These are phyloP conservation scores for Blastobotrys proliferans DNA, from an alignment of 1,139 yeast genomes.

Conservation along the genomic window DNA sequence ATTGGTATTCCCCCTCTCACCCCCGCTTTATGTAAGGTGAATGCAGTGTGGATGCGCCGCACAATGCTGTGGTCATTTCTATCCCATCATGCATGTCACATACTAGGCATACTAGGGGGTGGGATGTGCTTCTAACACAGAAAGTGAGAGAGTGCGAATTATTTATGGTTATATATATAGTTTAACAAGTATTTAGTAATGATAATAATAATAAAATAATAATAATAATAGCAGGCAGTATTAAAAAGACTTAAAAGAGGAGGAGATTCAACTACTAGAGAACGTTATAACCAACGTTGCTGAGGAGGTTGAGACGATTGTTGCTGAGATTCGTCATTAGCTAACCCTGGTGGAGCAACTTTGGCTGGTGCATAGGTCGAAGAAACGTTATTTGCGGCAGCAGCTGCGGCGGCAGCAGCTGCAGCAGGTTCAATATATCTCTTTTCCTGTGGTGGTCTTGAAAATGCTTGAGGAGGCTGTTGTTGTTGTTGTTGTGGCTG, in stretches of 20 bases:
- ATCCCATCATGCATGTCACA: no score
- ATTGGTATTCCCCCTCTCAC: no score
- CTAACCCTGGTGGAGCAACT: slow-evolving; percentile 3
- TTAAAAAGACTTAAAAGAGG: background rate
- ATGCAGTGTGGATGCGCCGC: no score
- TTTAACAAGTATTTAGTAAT: background rate
- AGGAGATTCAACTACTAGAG: no score
- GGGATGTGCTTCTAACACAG: no score
- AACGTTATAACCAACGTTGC: slow-evolving; percentile 13
- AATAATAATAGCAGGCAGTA: background rate
- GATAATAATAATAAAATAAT: no score
- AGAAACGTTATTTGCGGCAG: slow-evolving; percentile 6
- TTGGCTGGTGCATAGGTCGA: slow-evolving; percentile 9
- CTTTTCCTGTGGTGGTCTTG: background rate
- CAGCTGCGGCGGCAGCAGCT: slow-evolving; percentile 10
- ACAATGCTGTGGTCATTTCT: no score
- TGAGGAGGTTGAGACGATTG: background rate
- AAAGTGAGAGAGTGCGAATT: background rate
- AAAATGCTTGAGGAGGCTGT: background rate
- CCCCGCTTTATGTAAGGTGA: no score
- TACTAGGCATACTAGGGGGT: no score
- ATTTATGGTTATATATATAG: background rate
- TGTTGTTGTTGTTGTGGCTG: slow-evolving; percentile 3
- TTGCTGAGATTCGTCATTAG: background rate
- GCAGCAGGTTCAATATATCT: slow-evolving; percentile 2